A percentile compares a stretch with the other conserved stretches of the same genome.
Conservation (phyloP, 2,329 filamentous ascomycete genomes). For the Aureobasidium sp. region DNA sequence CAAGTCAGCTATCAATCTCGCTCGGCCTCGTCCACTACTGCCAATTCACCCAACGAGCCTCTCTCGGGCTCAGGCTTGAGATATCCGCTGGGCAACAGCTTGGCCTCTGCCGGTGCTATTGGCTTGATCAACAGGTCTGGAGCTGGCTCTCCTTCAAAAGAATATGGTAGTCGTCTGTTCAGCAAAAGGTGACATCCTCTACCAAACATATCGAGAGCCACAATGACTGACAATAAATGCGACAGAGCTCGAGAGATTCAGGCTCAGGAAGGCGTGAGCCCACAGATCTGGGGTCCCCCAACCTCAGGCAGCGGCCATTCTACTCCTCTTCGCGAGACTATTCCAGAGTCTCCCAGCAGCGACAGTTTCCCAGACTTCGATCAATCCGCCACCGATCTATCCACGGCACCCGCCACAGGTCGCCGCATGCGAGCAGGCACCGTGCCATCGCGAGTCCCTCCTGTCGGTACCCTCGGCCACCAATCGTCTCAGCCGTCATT, state of each 20-base stretch:
- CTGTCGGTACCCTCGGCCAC: conserved; percentile 56
- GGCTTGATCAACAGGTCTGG: conserved; percentile 61
- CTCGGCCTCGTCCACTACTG: conserved; percentile 71
- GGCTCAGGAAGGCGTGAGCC: conserved; percentile 80
- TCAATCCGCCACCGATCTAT: conserved; percentile 55
- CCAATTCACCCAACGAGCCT: conserved; percentile 72
- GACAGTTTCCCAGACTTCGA: conserved; percentile 92
- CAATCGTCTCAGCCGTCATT: conserved; percentile 50
- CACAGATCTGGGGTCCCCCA: conserved; percentile 78
- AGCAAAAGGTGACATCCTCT: conserved; percentile 67
- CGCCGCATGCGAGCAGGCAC: conserved; percentile 86
- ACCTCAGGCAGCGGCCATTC: conserved; percentile 94
- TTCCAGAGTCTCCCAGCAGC: conserved; percentile 85
- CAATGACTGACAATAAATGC: background rate
- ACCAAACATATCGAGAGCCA: background rate
- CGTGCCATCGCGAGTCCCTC: conserved; percentile 88
- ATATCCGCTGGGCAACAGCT: conserved; percentile 61
- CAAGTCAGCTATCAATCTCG: conserved; percentile 60
- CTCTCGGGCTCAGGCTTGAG: conserved; percentile 53
- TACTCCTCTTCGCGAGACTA: conserved; percentile 91
- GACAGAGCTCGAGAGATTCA: conserved; percentile 87
- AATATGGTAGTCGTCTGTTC: conserved; percentile 73
- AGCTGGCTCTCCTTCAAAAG: conserved; percentile 93
- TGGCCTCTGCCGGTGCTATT: conserved; percentile 45
- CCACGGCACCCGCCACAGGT: conserved; percentile 55